Evolutionary conservation across 2,329 filamentous ascomycete species (phyloP), one percentile per base, ranked within the genome.

Genomic region (Sclerotinia nivalis): DNA sequence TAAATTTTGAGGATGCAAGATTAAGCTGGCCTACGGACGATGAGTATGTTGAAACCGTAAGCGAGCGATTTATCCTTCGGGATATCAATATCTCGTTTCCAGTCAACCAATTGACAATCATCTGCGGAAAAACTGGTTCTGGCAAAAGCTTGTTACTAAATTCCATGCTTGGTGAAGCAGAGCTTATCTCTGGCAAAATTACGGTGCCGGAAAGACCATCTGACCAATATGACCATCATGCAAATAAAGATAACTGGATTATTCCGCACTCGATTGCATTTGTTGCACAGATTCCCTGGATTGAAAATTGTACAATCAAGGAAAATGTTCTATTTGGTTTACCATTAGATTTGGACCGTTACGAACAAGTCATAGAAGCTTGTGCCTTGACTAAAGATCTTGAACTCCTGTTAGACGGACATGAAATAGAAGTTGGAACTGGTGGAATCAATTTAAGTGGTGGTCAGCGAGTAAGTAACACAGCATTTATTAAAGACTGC

Each of bases 391-490:
- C 85, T 66, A 91, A 91, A 77, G 93, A 96, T 74, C 82, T 96
- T 43, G 85, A 88, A 22, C 91, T 92, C 81, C 83, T 96, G 13
- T 81, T 86, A 0, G 90, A 94, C 75, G 92, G 92, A 10, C 91
- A 95, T 74, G 80, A 86, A 69, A 96, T 93, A 0, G 90, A 93
- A 76, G 90, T 96, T 67, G 92, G 93, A 22, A 89, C 91, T 6
- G 93, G 94, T 71, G 93, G 93, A 4, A 91, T 95, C 74, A 93
- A 93, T 74, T 83, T 96, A 2, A 93, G 89, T 71, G 93, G 93
- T 72, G 92, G 92, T 0, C 92, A 96, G 79, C 34, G 56, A 34
- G 61, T 64, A 52, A 64, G 61, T 64, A 31, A 47, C 28, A 15
- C 47, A 43, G 28, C 12, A 31, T 54, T 54, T 58, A 25, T 40